These are phyloP conservation scores for Didymella sp. DNA, from an alignment of 2,329 filamentous ascomycete species.

Conservation along the genomic window DNA sequence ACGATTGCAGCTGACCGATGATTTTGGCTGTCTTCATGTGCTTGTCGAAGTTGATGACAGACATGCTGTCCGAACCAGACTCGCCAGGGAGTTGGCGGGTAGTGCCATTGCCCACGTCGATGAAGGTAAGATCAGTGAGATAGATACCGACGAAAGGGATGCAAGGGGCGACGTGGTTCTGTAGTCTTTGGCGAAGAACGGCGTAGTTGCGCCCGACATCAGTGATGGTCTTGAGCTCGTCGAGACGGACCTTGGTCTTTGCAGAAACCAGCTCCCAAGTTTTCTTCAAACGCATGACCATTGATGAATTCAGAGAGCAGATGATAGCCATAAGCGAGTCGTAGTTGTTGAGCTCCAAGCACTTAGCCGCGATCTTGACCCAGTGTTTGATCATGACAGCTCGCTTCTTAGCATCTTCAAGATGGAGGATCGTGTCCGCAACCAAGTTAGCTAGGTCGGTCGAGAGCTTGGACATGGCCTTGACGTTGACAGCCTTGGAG, in stretches of 20 bases:
- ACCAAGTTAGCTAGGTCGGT: conserved; percentile 93
- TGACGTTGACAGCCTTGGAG: conserved; percentile 83
- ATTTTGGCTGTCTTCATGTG: conserved; percentile 93
- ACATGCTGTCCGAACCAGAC: conserved; percentile 68
- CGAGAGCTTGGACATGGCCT: conserved; percentile 90
- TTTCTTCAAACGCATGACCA: conserved; percentile 83
- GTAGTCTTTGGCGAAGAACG: conserved; percentile 79
- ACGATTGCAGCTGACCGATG: conserved; percentile 92
- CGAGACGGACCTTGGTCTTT: conserved; percentile 82
- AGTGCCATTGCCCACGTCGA: conserved; percentile 90
- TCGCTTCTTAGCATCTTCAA: conserved; percentile 91
- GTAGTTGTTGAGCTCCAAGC: conserved; percentile 91
- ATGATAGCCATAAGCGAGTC: conserved; percentile 97
- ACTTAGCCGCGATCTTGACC: conserved; percentile 92
- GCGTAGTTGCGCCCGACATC: conserved; percentile 93
- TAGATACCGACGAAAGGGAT: conserved; percentile 96
- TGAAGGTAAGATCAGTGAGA: conserved; percentile 93
- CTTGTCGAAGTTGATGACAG: conserved; percentile 98
- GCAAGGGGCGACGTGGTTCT: conserved; percentile 88
- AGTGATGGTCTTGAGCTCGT: conserved; percentile 80
- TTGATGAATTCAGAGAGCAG: conserved; percentile 90
- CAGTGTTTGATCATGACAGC: conserved; percentile 94
- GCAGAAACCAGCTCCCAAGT: conserved; percentile 90
- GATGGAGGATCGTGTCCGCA: conserved; percentile 86
- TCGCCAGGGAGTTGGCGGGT: conserved; percentile 74